These are phyloP conservation scores for Amanita inopinata DNA, from an alignment of 768 basidiomycete species.

Conservation along the genomic window DNA sequence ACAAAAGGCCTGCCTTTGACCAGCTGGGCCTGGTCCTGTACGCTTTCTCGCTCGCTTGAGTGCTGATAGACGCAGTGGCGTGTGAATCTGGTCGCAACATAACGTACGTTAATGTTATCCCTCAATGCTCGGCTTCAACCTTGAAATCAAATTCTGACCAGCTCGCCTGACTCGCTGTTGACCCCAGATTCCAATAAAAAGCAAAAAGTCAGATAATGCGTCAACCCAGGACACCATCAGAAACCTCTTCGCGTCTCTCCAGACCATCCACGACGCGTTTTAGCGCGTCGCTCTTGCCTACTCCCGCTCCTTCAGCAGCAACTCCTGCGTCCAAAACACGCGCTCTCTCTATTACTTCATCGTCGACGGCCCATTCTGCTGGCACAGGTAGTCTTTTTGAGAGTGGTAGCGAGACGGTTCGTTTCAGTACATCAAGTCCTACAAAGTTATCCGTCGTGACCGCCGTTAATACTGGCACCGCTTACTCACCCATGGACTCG, in stretches of 20 bases:
- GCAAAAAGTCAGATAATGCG: too few species aligned
- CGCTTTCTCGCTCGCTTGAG: too few species aligned
- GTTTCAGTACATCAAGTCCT: neutral
- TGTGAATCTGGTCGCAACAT: too few species aligned
- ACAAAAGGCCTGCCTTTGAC: too few species aligned
- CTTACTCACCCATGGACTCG: neutral
- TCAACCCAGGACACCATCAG: too few species aligned
- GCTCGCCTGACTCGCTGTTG: too few species aligned
- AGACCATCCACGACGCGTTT: slow-evolving; percentile 13
- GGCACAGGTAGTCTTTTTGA: neutral
- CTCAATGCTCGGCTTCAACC: too few species aligned
- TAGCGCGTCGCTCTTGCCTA: slow-evolving; percentile 17
- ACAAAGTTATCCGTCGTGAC: neutral
- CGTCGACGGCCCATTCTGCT: neutral
- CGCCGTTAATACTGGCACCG: neutral
- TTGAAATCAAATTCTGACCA: too few species aligned
- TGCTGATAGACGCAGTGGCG: too few species aligned
- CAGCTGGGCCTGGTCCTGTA: too few species aligned
- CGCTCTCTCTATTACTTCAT: neutral
- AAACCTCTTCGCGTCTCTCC: neutral
- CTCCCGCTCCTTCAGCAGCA: slow-evolving; percentile 10
- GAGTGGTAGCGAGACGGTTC: neutral
- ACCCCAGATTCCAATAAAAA: too few species aligned
- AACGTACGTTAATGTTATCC: too few species aligned
- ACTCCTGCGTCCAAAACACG: neutral